Evolutionary conservation across 257 asterid genomes (phyloP), one percentile per base, ranked within the genome.

Genomic region (Nicotiana tabacum): DNA sequence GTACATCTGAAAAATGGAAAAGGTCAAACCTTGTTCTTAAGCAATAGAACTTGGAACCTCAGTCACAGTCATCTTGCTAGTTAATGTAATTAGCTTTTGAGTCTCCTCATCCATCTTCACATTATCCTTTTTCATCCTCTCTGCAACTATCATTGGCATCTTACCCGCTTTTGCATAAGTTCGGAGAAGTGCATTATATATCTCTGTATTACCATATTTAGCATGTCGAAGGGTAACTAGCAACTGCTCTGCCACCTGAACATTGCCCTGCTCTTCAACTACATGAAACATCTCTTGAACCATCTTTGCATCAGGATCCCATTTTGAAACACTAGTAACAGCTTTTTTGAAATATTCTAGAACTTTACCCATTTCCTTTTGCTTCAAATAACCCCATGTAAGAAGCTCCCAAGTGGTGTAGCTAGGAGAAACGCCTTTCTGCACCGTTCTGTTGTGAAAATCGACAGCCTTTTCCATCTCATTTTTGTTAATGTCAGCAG

Each of bases 341-440:
- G 96, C 92, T 80, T 86, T 90, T 78, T 87, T 83, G 87, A 94
- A 94, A 83, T 87, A 94, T 21, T 88, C 93, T 1, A 93, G 85
- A 81, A 80, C 96, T 82, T 86, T 90, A 0, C 89, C 88, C 18
- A 85, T 62, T 85, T 85, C 83, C 83, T 85, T 85, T 82, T 83
- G 90, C 83, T 93, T 94, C 96, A 90, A 67, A 82, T 93, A 92
- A 80, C 97, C 97, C 90, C 90, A 85, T 12, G 98, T 92, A 24
- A 96, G 87, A 88, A 96, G 94, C 95, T 89, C 97, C 97, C 97
- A 92, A 4, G 99, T 96, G 27, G 97, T 93, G 55, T 93, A 96
- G 53, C 96, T 90, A 10, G 89, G 90, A 35, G 89, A 61, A n/a
- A 93, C 66, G 24, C 87, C 94, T 62, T 87, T 90, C 85, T 85